Evolutionary conservation across 192 early-diverging fungal genomes (phyloP), one percentile per base, ranked within the genome.

Genomic region (Backusella circina): DNA sequence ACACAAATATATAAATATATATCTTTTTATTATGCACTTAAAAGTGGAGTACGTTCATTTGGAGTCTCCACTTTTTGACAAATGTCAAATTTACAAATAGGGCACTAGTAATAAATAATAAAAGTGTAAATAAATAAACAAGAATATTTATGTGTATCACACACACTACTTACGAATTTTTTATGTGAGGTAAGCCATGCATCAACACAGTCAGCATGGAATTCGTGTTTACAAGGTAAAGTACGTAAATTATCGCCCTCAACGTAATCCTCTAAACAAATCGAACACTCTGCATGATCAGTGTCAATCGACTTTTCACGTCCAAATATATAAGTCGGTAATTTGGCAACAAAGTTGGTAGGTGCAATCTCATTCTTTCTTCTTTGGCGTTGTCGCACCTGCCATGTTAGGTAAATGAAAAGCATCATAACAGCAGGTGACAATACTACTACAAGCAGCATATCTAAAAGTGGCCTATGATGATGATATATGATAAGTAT

Each of bases 231-330:
- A 83, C 97, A 99, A 7, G 93, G 93, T 38, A 99, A 78, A 7
- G 91, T 87, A 6, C 96, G 83, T 37, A 98, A 75, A 70, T 91
- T 85, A 30, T 96, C 94, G 23, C 91, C 93, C 73, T 95, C 92
- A 26, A 86, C 84, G 85, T 93, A 99, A 73, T 97, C 95, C 18
- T 98, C 96, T 75, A 99, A 81, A 84, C 97, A 99, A 32, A 99
- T 97, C 8, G 92, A 90, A 81, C 97, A 99, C 61, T 91, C 91
- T 7, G 87, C 86, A 26, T 91, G 95, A 33, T 95, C 95, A 78
- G 90, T 90, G 32, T 92, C 92, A 47, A 86, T 83, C 41, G 84
- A 83, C 70, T 91, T 92, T 66, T 89, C 74, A 26, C 74, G 69
- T 77, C 83, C 86, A 70, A 90, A 96, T n/a, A 86, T 87, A 41